These are phyloP conservation scores for Epichloe hybrida DNA, from an alignment of 2,329 filamentous ascomycete genomes.

Conservation along the genomic window DNA sequence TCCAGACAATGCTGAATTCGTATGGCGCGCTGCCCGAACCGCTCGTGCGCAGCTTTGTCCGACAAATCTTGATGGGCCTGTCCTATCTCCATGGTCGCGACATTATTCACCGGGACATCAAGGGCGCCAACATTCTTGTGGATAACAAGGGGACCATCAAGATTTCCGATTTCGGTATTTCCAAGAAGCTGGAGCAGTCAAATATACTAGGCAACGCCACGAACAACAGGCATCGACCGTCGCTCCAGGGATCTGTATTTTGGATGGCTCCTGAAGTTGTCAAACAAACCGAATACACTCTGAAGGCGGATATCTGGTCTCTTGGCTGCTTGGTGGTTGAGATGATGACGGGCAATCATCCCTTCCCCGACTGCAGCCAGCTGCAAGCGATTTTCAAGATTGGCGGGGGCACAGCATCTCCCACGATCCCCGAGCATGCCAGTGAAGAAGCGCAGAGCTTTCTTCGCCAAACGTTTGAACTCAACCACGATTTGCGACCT, in stretches of 20 bases:
- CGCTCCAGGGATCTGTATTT: slow-evolving; percentile 92
- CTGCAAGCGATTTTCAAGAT: slow-evolving; percentile 99
- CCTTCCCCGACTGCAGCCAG: slow-evolving; percentile 93
- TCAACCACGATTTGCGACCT: slow-evolving; percentile 84
- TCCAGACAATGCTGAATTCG: slow-evolving; percentile 96
- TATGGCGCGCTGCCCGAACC: slow-evolving; percentile 92
- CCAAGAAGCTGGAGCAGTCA: slow-evolving; percentile 88
- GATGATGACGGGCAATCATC: slow-evolving; percentile 96
- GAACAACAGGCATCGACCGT: slow-evolving; percentile 57
- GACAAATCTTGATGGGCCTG: slow-evolving; percentile 84
- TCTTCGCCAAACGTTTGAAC: slow-evolving; percentile 80
- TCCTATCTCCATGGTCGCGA: slow-evolving; percentile 88
- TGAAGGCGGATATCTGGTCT: slow-evolving; percentile 98
- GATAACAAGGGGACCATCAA: slow-evolving; percentile 99
- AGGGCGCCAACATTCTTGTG: slow-evolving; percentile 95
- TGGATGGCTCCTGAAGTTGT: slow-evolving; percentile 99
- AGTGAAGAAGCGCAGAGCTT: slow-evolving; percentile 76
- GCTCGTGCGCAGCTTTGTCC: slow-evolving; percentile 88
- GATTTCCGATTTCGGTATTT: slow-evolving; percentile 98
- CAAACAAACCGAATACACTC: slow-evolving; percentile 92
- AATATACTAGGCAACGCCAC: slow-evolving; percentile 61
- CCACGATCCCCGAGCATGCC: slow-evolving; percentile 76
- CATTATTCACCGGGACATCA: slow-evolving; percentile 98
- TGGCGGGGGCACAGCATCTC: slow-evolving; percentile 72
- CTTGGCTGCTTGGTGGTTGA: slow-evolving; percentile 93